Base-by-base conservation (phyloP, 2,329 filamentous ascomycete genomes). In the Venturia oleaginea region DNA sequence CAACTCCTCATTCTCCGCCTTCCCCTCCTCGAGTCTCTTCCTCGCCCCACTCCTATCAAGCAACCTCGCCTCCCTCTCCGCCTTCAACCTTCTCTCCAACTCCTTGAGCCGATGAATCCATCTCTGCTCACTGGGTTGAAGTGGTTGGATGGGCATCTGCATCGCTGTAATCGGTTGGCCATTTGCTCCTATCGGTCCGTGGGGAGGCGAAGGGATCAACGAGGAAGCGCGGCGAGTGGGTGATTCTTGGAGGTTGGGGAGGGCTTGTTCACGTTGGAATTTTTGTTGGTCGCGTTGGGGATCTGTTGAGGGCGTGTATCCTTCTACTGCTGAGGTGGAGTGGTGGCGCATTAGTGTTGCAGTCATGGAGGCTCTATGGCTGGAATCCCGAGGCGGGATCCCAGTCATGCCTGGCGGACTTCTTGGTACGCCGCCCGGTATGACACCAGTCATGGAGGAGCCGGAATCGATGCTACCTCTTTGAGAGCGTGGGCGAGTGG, bases 101-200 rank as follows among this genome's bases (percentile, higher is more conserved):
- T 97, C 92, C 65, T 91, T 86, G 40, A 97, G 80, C 7, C 94
- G 81, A 67, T 96, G 84, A 68, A 95, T 86, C 91, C 91, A 96
- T 69, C 89, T 85, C 68, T 90, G 87, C 69, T 93, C 88, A 46
- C 80, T 80, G 1, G 78, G 77, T 61, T 79, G 75, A 34, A 77
- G 37, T 2, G 62, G 62, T 55, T 67, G 67, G 54, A 61, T 63
- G 32, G 61, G 61, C 43, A 48, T 62, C 24, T 46, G 42, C 30
- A 43, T 62, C 13, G 59, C 27, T n/a, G 34, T 34, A 7, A 57
- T 57, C 15, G 51, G 51, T n/a, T 34, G 51, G 8, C 51, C 51
- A n/a, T 57, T 34, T 30, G 17, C 5, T n/a, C 51, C 51, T 11
- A 57, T 57, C 27, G 27, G 51, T 34, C 30, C 27, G 5, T 34